Base-by-base conservation (phyloP, 2,329 filamentous ascomycete species). In the Neonectria punicea region DNA sequence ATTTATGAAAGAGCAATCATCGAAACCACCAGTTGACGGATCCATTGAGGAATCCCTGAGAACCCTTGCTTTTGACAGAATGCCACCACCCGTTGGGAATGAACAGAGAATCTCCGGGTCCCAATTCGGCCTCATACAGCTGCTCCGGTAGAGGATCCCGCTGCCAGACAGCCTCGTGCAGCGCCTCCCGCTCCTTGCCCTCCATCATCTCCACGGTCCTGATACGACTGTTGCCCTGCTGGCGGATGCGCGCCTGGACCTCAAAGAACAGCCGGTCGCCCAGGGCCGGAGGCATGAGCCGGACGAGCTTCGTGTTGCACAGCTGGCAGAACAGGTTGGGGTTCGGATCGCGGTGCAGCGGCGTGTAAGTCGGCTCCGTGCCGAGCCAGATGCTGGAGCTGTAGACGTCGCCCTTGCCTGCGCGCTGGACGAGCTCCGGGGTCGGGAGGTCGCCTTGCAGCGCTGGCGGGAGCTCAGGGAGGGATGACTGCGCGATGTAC, bases 131-230 rank as follows among this genome's bases (percentile, higher is more conserved):
- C 74, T 93, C 87, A 3, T 78, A 69, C 20, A 85, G 71, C 70
- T 72, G 80, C 70, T 70, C 77, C 65, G 64, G 72, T 22, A 22
- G 63, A 41, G 56, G 64, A 2, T 75, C 67, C 2, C 75, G 70
- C 2, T 78, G 80, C 96, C 95, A 98, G 3, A 97, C 85, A 3
- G 86, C 89, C 1, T 85, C 80, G 68, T 94, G 88, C 14, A 98
- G 78, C 2, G 85, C 81, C 20, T 83, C 78, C 69, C 89, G 89
- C 80, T 97, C 93, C 2, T 81, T 79, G 0, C 94, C 94, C 56
- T 90, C 84, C 94, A 98, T 98, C 94, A 98, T 98, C 76, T 97
- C 94, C 11, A 90, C 85, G 0, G 92, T 92, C 61, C 94, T 86
- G 70, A 98, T 82, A 18, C 82, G 80, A 14, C 84, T 80, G 60